Percentiles rank a stretch among this genome's conserved stretches.
Conservation (phyloP, 768 basidiomycete genomes). For the Amanita pallidorosea region DNA sequence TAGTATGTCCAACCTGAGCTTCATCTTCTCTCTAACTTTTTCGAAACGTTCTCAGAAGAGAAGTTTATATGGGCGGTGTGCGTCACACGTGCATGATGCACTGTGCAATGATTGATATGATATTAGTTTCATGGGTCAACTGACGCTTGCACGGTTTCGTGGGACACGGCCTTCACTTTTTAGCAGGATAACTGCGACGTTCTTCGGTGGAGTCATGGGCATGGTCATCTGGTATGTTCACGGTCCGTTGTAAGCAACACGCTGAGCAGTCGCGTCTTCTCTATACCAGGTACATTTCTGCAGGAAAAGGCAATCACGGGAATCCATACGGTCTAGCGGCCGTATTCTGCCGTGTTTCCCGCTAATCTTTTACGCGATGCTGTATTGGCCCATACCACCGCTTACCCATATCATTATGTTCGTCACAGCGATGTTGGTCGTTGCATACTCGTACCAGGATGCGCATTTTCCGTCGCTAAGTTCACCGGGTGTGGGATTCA, state of each 20-base stretch:
- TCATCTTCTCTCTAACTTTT: background rate
- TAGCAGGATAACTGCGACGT: conserved; percentile 52
- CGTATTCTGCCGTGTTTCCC: conserved; percentile 62
- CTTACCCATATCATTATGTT: conserved; percentile 65
- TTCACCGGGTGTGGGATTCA: conserved; percentile 47
- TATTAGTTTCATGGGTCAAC: conserved; percentile 61
- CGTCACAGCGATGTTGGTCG: conserved; percentile 50
- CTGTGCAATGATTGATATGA: background rate
- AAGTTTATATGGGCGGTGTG: conserved; percentile 66
- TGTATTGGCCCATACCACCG: conserved; percentile 66
- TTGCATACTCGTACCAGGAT: conserved; percentile 70
- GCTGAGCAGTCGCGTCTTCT: background rate
- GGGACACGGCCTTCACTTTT: conserved; percentile 69
- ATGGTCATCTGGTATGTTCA: conserved; percentile 51
- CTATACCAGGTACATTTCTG: conserved; percentile 46
- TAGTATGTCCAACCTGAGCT: conserved; percentile 23
- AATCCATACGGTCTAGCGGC: conserved; percentile 65
- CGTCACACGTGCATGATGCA: conserved; percentile 11
- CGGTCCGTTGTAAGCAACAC: background rate
- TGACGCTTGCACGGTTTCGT: conserved; percentile 59
- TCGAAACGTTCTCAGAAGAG: conserved; percentile 30
- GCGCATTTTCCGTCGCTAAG: conserved; percentile 32
- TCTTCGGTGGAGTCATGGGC: conserved; percentile 53
- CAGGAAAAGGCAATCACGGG: conserved; percentile 46
- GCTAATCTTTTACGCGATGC: conserved; percentile 54